Percentiles rank a stretch among this genome's conserved stretches.
Conservation (phyloP, 176 grass and related monocot species). For the Raddia distichophylla region DNA sequence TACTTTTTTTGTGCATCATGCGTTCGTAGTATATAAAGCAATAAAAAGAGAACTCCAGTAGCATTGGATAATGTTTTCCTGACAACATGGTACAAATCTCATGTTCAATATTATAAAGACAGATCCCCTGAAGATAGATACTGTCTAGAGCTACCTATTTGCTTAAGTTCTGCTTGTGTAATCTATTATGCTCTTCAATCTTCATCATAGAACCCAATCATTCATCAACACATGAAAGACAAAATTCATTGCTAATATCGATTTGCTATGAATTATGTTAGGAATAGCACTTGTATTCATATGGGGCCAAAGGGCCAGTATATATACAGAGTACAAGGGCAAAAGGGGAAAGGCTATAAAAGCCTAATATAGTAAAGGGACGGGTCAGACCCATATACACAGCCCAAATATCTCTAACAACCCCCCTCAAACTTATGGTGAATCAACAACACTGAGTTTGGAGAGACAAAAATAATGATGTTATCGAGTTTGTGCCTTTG, state of each 20-base stretch:
- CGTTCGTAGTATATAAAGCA: background rate
- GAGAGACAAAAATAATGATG: too few relatives aligned
- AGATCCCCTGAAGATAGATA: background rate
- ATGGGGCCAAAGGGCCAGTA: too few relatives aligned
- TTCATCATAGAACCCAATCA: background rate
- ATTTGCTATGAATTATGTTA: background rate
- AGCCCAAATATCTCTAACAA: too few relatives aligned
- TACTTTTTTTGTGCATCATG: background rate
- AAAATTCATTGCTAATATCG: background rate
- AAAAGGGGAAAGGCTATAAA: too few relatives aligned
- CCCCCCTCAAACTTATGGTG: too few relatives aligned
- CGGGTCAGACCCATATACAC: too few relatives aligned
- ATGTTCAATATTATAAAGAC: background rate
- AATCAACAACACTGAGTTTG: too few relatives aligned
- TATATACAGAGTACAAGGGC: too few relatives aligned
- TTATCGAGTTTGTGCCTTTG: too few relatives aligned
- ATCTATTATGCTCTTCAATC: background rate
- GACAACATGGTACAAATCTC: background rate
- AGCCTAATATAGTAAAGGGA: too few relatives aligned
- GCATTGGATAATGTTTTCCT: background rate
- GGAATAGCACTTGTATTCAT: too few relatives aligned
- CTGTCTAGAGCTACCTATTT: background rate
- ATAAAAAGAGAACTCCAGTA: background rate
- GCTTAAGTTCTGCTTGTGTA: background rate
- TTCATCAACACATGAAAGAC: background rate